phyloP scores from a whole-genome alignment of 495 filamentous ascomycete species.

The Aspergillus mulundensis region DNA sequence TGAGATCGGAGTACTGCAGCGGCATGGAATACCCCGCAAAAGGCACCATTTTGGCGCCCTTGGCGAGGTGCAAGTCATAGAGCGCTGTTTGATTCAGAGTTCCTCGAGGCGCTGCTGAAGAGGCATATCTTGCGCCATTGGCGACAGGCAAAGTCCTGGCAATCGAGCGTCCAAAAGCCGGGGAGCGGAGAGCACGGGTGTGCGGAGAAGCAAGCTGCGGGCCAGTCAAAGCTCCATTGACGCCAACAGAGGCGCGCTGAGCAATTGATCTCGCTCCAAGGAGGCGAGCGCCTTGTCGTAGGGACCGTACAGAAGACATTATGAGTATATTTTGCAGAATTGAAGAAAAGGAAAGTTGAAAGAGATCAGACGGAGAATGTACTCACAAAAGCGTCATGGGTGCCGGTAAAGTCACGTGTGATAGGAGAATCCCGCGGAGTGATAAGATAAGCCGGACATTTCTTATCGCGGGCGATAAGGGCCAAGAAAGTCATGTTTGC shows the following conservation, averaged over 20 bases:
- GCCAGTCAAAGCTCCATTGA: constrained; percentile 36
- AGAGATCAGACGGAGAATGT: background rate
- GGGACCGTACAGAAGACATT: constrained; percentile 35
- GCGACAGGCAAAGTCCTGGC: constrained; percentile 16
- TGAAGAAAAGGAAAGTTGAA: constrained; percentile 14
- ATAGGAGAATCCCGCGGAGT: constrained; percentile 30
- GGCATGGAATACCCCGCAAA: constrained; percentile 95
- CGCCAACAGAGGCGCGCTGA: constrained; percentile 27
- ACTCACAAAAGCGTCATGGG: constrained; percentile 28
- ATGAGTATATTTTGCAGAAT: constrained; percentile 18
- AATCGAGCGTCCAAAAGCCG: constrained; percentile 14
- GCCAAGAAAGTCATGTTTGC: background rate
- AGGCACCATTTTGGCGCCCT: constrained; percentile 93
- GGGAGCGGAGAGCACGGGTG: constrained; percentile 23
- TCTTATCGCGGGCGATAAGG: background rate
- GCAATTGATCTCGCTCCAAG: constrained; percentile 28
- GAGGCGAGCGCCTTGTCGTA: constrained; percentile 32
- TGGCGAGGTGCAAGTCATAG: constrained; percentile 72
- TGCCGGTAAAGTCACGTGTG: constrained; percentile 42
- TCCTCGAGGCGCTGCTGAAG: constrained; percentile 48
- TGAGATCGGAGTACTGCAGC: constrained; percentile 73
- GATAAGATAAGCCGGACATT: background rate
- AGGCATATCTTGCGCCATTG: constrained; percentile 52
- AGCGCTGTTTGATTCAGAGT: constrained; percentile 66
- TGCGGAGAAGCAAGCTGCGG: constrained; percentile 34